phyloP scores from a whole-genome alignment of 306 rosid genomes.

The Potentilla sterilis region DNA sequence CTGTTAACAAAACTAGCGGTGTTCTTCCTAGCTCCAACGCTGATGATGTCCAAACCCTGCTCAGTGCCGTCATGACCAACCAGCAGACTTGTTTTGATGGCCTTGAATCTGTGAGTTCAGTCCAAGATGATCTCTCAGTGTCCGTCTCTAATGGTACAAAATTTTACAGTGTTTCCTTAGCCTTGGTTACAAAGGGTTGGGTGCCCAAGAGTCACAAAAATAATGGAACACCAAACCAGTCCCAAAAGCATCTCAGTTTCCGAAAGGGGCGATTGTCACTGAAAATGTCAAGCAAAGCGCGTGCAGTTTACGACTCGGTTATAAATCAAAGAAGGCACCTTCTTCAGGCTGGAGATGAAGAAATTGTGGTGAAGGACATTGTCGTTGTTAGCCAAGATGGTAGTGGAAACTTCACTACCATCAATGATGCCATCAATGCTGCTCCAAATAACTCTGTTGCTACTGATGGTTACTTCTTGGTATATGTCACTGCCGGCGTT shows the following conservation, averaged over 20 bases:
- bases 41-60: slow-evolving; percentile 35
- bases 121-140: slow-evolving; percentile 1
- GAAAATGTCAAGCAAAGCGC: slow-evolving; percentile 25
- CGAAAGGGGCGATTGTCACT: slow-evolving; percentile 26
- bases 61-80: slow-evolving; percentile 44
- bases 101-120: slow-evolving; percentile 14
- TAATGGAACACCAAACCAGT: not conserved
- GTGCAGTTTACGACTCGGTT: slow-evolving; percentile 19
- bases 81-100: slow-evolving; percentile 39
- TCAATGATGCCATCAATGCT: slow-evolving; percentile 27
- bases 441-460: slow-evolving; percentile 43
- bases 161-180: slow-evolving; percentile 28
- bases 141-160: slow-evolving; percentile 24
- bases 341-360: slow-evolving; percentile 20
- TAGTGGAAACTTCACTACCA: slow-evolving; percentile 29
- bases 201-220: slow-evolving; percentile 27
- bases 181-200: slow-evolving; percentile 39
- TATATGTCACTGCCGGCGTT: slow-evolving; percentile 39
- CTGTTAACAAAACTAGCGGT: slow-evolving; percentile 16
- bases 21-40: slow-evolving; percentile 30
- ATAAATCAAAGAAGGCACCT: slow-evolving; percentile 22
- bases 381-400: slow-evolving; percentile 41
- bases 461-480: slow-evolving; percentile 39
- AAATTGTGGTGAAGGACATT: slow-evolving; percentile 25
- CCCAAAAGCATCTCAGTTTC: slow-evolving; percentile 13